Evolutionary conservation across 345 rosid species (phyloP).

Genomic region (Salix dunnii): DNA sequence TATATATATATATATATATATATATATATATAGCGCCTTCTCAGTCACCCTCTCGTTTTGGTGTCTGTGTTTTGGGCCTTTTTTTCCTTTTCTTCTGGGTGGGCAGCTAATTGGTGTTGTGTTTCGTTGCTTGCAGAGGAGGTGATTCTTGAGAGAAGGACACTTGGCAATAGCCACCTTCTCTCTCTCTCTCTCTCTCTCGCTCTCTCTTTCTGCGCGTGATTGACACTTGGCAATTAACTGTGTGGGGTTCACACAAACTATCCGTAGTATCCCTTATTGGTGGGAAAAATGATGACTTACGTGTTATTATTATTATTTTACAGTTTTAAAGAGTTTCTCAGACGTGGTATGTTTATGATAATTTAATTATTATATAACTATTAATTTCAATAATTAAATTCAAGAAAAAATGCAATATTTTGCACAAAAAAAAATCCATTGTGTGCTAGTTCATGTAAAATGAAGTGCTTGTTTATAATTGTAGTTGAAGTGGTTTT

Average conservation of each 20-base stretch:
- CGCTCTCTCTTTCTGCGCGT: background rate
- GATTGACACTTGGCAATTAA: background rate
- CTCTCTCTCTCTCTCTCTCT: too few relatives aligned
- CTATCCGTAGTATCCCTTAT: background rate
- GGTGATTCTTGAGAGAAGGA: background rate
- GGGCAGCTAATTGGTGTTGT: background rate
- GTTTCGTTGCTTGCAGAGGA: background rate
- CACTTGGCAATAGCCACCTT: slow-evolving; percentile 3
- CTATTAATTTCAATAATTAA: too few relatives aligned
- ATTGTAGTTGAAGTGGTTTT: too few relatives aligned
- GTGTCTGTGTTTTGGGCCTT: background rate
- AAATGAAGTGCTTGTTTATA: background rate
- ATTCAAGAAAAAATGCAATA: background rate
- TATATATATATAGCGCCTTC: too few relatives aligned
- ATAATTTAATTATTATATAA: too few relatives aligned
- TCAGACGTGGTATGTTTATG: too few relatives aligned
- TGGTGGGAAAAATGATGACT: too few relatives aligned
- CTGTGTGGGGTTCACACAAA: background rate
- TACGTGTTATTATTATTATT: too few relatives aligned
- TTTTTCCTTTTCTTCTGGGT: background rate
- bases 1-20: too few relatives aligned
- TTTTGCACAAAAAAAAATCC: background rate
- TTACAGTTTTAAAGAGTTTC: too few relatives aligned
- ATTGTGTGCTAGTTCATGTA: background rate
- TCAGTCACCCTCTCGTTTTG: background rate